Evolutionary conservation across 2,329 filamentous ascomycete genomes (phyloP), one percentile per base, ranked within the genome.

Genomic region (Pezicula carpinea): DNA sequence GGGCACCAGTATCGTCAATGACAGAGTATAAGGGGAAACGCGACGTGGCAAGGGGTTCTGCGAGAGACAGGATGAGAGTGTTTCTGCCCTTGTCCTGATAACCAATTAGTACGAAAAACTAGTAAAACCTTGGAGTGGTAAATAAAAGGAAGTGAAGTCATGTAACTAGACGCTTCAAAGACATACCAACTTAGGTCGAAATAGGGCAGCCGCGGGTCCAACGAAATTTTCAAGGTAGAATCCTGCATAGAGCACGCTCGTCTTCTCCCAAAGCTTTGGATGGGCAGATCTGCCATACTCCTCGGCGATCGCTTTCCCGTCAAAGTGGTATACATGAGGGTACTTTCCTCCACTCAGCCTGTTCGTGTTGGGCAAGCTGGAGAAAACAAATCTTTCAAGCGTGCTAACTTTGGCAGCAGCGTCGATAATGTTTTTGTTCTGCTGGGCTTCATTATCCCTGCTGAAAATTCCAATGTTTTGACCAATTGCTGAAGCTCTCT

Each of bases 291-390:
- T 53, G 21, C 57, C 55, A 35, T 69, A 68, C 2, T 62, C 54
- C 4, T 50, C 59, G 3, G 58, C 63, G 0, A 57, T 57, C 6
- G 64, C 69, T 50, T 73, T 73, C 10, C 61, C 54, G 29, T 72
- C 67, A 43, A 70, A 71, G 49, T 72, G 68, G 38, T 65, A 63
- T 1, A 69, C 64, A 17, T 59, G 53, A 2, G 51, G 59, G 40
- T 73, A 72, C 52, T 71, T 71, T 0, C 71, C 72, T 6, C 59
- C 58, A 4, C 64, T 69, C 53, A 59, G 61, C 46, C 66, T 69
- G 6, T 50, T 59, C 4, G 59, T 58, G 35, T 69, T 53, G 1
- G 63, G 56, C 0, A 75, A 52, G 1, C 64, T 60, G 1, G 70
- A 74, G 8, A 69, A 58, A 5, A 75, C 49, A 36, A 74, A 64